phyloP scores from a whole-genome alignment of 306 rosid species.

The Spatholobus suberectus region DNA sequence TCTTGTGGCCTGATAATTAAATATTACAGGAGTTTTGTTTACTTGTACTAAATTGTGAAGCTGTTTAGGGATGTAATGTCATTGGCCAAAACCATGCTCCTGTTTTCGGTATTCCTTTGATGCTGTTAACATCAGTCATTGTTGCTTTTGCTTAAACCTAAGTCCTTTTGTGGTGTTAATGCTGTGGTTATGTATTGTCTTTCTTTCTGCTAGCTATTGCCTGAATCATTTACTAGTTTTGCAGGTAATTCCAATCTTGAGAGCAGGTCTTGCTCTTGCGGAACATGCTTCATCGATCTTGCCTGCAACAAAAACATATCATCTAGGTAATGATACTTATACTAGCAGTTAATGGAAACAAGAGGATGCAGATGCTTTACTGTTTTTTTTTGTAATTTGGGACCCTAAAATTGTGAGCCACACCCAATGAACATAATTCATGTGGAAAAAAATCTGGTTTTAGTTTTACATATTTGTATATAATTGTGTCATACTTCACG shows the following conservation, averaged over 20 bases:
- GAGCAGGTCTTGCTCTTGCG: constrained; percentile 93
- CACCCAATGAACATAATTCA: not conserved
- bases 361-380: constrained; percentile 8
- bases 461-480: constrained; percentile 8
- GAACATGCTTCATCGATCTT: constrained; percentile 80
- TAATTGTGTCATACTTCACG: not conserved
- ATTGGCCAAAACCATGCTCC: constrained; percentile 15
- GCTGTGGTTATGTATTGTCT: not conserved
- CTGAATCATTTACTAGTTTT: constrained; percentile 42
- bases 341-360: not conserved
- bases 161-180: constrained; percentile 1
- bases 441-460: not conserved
- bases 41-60: not conserved
- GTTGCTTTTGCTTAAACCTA: not conserved
- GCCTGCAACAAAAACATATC: constrained; percentile 87
- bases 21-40: not conserved
- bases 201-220: constrained; percentile 37
- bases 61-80: constrained; percentile 8
- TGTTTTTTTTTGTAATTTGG: constrained; percentile 17
- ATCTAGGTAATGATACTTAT: constrained; percentile 70
- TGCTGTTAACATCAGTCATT: not conserved
- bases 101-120: not conserved
- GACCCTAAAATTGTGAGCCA: not conserved
- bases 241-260: constrained; percentile 90
- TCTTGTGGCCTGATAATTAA: not conserved